Base-by-base conservation (phyloP, 2,329 filamentous ascomycete species). In the Sporothrix dimorphospora region DNA sequence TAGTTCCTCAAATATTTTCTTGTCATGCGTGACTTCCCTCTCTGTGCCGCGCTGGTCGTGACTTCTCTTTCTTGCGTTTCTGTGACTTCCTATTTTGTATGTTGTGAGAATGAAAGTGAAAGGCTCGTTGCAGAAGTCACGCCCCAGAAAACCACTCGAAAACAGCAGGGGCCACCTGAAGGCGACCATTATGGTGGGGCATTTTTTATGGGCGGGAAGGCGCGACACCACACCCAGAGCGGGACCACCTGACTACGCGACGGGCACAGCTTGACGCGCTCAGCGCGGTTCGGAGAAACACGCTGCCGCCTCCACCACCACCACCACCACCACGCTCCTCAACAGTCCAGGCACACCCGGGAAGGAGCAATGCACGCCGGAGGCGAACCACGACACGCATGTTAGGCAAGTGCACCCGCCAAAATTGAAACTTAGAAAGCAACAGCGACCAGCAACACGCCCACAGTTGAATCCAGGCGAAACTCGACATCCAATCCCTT, bases 221-320 rank as follows among this genome's bases (percentile, higher is more conserved):
- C 66, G 68, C 53, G 45, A 63, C 55, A 47, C 59, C 49, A 67
- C 63, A 67, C 51, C 45, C 9, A 67, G 12, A 65, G 57, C 67
- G 59, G 47, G 72, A 51, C 63, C 69, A 73, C 70, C 67, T 72
- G 72, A 71, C 66, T 34, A 70, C 72, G 72, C 72, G 72, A 70
- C 59, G 11, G 19, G 59, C 38, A 51, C 16, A 45, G 40, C 73
- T 69, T 30, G 74, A 75, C 74, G 74, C 74, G 74, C 71, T 74
- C 38, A n/a, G 11, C 30, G 69, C 72, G 73, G 74, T 45, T 59
- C 71, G 69, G 72, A 73, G 73, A 74, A 74, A 75, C 65, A 73
- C 73, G 65, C 70, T 21, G 40, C 70, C 73, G 72, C 69, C 40
- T 61, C 68, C 71, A 34, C 21, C 59, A 38, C 63, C 63, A 34